phyloP scores from a whole-genome alignment of 495 filamentous ascomycete species.

The Copromyces sp. region DNA sequence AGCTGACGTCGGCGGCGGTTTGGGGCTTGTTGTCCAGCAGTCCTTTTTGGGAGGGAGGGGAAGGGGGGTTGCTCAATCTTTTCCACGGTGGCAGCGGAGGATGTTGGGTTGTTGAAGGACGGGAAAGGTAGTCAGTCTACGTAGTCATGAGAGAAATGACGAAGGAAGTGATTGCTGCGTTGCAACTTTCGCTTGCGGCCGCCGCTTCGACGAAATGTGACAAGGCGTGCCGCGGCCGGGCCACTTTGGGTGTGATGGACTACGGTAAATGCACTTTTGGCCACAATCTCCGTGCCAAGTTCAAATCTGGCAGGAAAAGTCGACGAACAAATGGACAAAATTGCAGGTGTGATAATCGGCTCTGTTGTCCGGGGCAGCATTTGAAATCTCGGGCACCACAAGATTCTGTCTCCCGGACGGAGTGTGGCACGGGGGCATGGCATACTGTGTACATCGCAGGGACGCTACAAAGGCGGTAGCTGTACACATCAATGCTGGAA shows the following conservation, averaged over 20 bases:
- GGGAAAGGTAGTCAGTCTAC: background rate
- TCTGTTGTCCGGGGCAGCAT: background rate
- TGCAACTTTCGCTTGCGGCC: background rate
- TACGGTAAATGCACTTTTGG: background rate
- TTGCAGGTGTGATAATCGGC: background rate
- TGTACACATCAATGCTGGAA: background rate
- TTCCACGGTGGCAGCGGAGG: background rate
- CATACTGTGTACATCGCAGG: background rate
- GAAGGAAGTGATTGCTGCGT: background rate
- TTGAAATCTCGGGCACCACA: background rate
- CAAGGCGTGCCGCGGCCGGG: background rate
- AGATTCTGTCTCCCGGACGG: background rate
- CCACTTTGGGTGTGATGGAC: background rate
- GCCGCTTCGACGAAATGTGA: background rate
- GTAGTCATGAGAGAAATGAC: background rate
- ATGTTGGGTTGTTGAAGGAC: background rate
- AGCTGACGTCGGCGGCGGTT: background rate
- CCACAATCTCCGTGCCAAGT: background rate
- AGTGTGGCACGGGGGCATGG: background rate
- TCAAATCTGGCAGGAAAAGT: background rate
- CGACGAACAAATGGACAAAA: background rate
- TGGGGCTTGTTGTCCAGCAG: background rate
- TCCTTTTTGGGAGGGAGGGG: background rate
- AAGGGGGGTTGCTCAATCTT: background rate
- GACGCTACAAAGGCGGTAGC: background rate